These are phyloP conservation scores for Vanderwaltozyma verrucispora DNA, from an alignment of 805 yeast genomes.

Conservation along the genomic window DNA sequence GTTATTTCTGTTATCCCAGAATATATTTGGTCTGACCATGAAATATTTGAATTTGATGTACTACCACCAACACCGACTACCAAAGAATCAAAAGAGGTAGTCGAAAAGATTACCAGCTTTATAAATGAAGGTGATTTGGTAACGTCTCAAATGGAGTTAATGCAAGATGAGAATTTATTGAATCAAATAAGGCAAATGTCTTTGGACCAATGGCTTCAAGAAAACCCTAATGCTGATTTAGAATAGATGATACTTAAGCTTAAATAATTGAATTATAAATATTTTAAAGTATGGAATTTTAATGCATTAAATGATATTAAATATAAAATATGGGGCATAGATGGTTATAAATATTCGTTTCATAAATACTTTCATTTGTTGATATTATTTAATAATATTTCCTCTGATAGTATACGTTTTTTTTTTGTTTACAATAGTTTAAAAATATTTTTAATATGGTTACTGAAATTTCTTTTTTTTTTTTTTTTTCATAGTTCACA, in stretches of 20 bases:
- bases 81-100: conserved; percentile 26
- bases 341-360: neutral
- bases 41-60: conserved; percentile 60
- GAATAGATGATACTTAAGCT: no score
- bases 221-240: conserved; percentile 8
- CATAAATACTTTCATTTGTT: no score
- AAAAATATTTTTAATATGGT: no score
- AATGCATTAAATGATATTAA: no score
- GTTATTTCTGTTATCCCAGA: conserved; percentile 63
- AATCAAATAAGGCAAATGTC: conserved; percentile 26
- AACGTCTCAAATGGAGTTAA: conserved; percentile 16
- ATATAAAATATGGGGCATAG: no score
- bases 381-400: no score
- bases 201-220: conserved; percentile 22
- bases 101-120: conserved; percentile 28
- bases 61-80: conserved; percentile 47
- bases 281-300: no score
- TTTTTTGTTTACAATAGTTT: no score
- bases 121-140: conserved; percentile 26
- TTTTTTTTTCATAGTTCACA: no score
- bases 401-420: no score
- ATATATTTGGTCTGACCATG: conserved; percentile 48
- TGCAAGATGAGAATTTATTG: conserved; percentile 26
- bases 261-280: no score
- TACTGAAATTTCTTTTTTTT: no score